A percentile compares a stretch with the other conserved stretches of the same genome.
These are phyloP conservation scores for Podospora pseudopauciseta DNA, from an alignment of 495 filamentous ascomycete genomes.

Conservation along the genomic window DNA sequence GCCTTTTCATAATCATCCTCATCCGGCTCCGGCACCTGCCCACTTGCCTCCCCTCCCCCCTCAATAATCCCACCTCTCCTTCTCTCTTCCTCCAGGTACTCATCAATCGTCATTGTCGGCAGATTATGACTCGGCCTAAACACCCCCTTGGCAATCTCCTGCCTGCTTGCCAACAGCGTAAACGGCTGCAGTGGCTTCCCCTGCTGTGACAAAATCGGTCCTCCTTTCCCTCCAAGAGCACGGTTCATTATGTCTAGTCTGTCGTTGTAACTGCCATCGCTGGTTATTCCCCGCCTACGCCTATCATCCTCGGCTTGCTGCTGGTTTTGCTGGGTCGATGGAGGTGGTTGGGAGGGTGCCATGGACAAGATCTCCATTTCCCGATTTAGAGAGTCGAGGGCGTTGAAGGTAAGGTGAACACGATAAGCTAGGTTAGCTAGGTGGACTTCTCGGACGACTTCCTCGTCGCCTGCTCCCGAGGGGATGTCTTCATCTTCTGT, in stretches of 20 bases:
- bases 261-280: slow-evolving; percentile 58
- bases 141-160: slow-evolving; percentile 75
- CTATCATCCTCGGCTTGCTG: slow-evolving; percentile 38
- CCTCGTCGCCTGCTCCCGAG: slow-evolving; percentile 66
- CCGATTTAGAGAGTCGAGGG: slow-evolving; percentile 75
- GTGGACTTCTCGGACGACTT: slow-evolving; percentile 71
- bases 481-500: slow-evolving; percentile 60
- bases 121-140: slow-evolving; percentile 89
- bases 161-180: slow-evolving; percentile 73
- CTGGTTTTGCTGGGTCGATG: not conserved
- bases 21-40: slow-evolving; percentile 66
- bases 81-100: slow-evolving; percentile 91
- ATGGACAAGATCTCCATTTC: slow-evolving; percentile 78
- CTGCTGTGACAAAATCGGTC: slow-evolving; percentile 73
- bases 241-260: slow-evolving; percentile 61
- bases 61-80: slow-evolving; percentile 85
- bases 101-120: slow-evolving; percentile 96
- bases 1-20: slow-evolving; percentile 85
- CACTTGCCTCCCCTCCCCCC: slow-evolving; percentile 79
- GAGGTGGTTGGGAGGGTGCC: slow-evolving; percentile 45
- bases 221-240: slow-evolving; percentile 45
- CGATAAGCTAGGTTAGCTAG: slow-evolving; percentile 68
- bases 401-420: slow-evolving; percentile 77
- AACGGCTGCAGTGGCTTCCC: slow-evolving; percentile 92
- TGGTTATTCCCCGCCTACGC: slow-evolving; percentile 43